phyloP scores from a whole-genome alignment of 495 filamentous ascomycete species.

The Aspergillus funiculosus region DNA sequence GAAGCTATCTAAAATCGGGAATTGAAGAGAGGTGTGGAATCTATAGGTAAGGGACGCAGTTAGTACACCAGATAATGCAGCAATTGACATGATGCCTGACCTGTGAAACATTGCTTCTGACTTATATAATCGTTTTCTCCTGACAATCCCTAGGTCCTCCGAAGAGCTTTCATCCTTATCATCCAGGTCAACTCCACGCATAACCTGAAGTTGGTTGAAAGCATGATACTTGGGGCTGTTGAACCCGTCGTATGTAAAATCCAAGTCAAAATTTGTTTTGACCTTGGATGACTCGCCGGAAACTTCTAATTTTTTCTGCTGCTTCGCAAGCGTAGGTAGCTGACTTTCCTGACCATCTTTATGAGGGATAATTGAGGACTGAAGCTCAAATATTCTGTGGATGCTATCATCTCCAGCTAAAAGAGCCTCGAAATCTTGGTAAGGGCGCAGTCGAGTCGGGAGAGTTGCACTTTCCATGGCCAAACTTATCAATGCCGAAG shows the following conservation, averaged over 20 bases:
- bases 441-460: conserved; percentile 62
- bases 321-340: conserved; percentile 14
- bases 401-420: conserved; percentile 68
- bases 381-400: conserved; percentile 72
- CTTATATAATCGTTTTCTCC: conserved; percentile 34
- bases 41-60: conserved; percentile 29
- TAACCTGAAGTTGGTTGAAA: conserved; percentile 56
- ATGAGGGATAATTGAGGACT: conserved; percentile 43
- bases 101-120: conserved; percentile 52
- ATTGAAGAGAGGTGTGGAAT: conserved; percentile 54
- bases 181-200: conserved; percentile 37
- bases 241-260: conserved; percentile 48
- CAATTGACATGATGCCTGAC: conserved; percentile 37
- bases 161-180: conserved; percentile 28
- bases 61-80: conserved; percentile 1
- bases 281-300: conserved; percentile 16
- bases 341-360: conserved; percentile 12
- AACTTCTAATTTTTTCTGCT: background rate
- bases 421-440: conserved; percentile 58
- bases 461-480: conserved; percentile 77
- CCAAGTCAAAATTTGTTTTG: conserved; percentile 49
- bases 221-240: conserved; percentile 43
- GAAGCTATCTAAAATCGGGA: conserved; percentile 79
- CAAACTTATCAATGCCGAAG: conserved; percentile 66
- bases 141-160: conserved; percentile 27